Conservation (phyloP, 2,329 filamentous ascomycete species). For the Trichocomaceae sp. region DNA sequence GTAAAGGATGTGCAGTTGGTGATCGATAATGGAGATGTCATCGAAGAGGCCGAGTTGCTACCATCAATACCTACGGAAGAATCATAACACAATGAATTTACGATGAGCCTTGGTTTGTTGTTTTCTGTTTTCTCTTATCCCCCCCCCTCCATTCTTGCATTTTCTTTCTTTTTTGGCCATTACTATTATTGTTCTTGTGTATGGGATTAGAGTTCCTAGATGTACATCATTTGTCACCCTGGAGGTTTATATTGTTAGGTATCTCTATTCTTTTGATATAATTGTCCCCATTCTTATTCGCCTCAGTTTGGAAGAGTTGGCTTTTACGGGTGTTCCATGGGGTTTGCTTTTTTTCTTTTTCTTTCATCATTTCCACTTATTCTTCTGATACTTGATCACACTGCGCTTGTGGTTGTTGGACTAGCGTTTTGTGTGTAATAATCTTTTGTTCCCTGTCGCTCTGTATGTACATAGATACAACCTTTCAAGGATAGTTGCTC, state of each 20-base stretch:
- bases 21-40: constrained; percentile 30
- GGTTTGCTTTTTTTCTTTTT: neutral
- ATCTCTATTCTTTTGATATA: constrained; percentile 3
- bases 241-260: constrained; percentile 11
- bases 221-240: constrained; percentile 10
- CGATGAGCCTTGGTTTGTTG: constrained; percentile 7
- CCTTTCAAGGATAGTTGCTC: neutral
- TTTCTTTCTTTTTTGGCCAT: neutral
- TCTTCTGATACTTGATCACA: neutral
- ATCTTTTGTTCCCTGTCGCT: neutral
- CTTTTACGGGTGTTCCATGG: neutral
- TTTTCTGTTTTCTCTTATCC: neutral
- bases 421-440: neutral
- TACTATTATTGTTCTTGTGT: neutral
- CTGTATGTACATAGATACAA: neutral
- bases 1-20: constrained; percentile 65
- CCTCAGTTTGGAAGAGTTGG: neutral
- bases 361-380: neutral
- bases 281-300: neutral
- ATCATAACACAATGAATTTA: constrained; percentile 10
- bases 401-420: neutral
- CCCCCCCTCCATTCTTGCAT: neutral
- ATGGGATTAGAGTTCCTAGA: constrained; percentile 10
- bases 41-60: constrained; percentile 7
- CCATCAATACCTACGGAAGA: neutral